Conservation (phyloP, 2,329 filamentous ascomycete species). For the Aspergillus bombycis region DNA sequence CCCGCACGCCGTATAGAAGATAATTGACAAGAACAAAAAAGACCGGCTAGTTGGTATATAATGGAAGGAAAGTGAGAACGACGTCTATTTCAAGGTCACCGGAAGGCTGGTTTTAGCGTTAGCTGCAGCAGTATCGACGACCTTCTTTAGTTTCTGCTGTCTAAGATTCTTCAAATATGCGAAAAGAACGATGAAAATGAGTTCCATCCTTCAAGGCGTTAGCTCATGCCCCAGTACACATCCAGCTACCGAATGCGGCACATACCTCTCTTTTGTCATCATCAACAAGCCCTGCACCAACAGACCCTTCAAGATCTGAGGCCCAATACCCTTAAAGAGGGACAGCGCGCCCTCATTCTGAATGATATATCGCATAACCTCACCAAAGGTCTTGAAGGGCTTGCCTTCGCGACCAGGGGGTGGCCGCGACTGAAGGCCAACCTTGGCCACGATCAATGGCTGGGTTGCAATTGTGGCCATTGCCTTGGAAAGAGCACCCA, state of each 20-base stretch:
- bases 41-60: slow-evolving; percentile 13
- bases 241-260: not conserved
- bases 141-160: slow-evolving; percentile 69
- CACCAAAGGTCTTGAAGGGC: slow-evolving; percentile 88
- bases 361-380: slow-evolving; percentile 94
- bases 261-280: slow-evolving; percentile 96
- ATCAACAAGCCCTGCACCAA: slow-evolving; percentile 94
- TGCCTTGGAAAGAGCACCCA: slow-evolving; percentile 90
- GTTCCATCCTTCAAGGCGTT: slow-evolving; percentile 68
- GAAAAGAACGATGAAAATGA: slow-evolving; percentile 83
- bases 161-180: slow-evolving; percentile 75
- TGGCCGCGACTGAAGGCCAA: slow-evolving; percentile 91
- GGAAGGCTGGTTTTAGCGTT: slow-evolving; percentile 60
- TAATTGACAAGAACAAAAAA: slow-evolving; percentile 6
- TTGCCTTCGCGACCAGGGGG: slow-evolving; percentile 82
- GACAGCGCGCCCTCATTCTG: slow-evolving; percentile 79
- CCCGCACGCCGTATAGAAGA: slow-evolving; percentile 20
- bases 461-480: slow-evolving; percentile 91
- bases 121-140: slow-evolving; percentile 65
- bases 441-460: slow-evolving; percentile 95
- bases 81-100: slow-evolving; percentile 49
- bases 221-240: slow-evolving; percentile 4
- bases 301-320: slow-evolving; percentile 89
- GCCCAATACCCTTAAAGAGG: slow-evolving; percentile 96
- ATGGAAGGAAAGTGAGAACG: slow-evolving; percentile 17